Conservation (phyloP, 23 red algal genomes). For the Chondrus crispus region DNA sequence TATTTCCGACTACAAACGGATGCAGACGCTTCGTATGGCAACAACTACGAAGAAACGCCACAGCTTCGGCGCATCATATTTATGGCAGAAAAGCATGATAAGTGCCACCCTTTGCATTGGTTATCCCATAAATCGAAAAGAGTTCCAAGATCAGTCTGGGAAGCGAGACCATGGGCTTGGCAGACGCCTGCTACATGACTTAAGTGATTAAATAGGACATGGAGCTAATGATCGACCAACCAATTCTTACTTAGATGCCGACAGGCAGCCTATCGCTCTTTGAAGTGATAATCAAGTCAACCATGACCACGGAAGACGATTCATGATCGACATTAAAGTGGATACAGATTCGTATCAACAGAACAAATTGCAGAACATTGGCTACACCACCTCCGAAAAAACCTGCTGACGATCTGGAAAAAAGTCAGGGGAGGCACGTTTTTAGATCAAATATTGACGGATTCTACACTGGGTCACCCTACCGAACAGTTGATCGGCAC, state of each 20-base stretch:
- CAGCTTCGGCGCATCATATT: background rate
- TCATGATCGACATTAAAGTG: conserved; percentile 9
- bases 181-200: background rate
- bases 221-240: background rate
- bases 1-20: background rate
- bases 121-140: background rate
- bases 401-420: too few species aligned
- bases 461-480: too few species aligned
- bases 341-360: too few species aligned
- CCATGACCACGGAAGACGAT: background rate
- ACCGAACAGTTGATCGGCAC: too few species aligned
- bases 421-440: too few species aligned
- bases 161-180: background rate
- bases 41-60: background rate
- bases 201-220: background rate
- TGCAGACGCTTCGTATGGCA: background rate
- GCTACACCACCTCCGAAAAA: too few species aligned
- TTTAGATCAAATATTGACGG: too few species aligned
- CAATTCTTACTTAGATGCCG: background rate
- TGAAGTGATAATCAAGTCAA: background rate
- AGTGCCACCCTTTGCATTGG: background rate
- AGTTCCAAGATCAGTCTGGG: background rate
- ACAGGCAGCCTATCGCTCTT: background rate
- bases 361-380: too few species aligned
- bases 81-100: background rate